phyloP scores from a whole-genome alignment of 2,329 filamentous ascomycete genomes.

The Colletotrichum magnum region DNA sequence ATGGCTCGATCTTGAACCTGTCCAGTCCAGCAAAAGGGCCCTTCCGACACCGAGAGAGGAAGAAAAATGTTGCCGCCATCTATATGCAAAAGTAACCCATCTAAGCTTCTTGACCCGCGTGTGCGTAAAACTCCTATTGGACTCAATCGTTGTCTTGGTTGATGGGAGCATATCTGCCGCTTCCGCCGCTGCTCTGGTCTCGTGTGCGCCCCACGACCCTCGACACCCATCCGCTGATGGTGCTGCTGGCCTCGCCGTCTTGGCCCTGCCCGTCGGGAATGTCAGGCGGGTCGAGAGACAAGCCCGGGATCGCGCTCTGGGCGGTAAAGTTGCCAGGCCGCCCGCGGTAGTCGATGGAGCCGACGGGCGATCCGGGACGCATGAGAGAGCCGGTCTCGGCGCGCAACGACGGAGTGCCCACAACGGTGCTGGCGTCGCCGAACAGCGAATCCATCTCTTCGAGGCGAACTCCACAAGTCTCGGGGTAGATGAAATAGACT shows the following conservation, averaged over 20 bases:
- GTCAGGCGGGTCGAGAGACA: conserved; percentile 85
- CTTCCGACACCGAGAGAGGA: conserved; percentile 15
- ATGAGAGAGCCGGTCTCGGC: conserved; percentile 86
- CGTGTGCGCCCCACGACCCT: conserved; percentile 57
- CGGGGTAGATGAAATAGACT: conserved; percentile 99
- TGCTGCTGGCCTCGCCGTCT: conserved; percentile 56
- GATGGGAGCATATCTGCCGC: conserved; percentile 55
- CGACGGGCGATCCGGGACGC: conserved; percentile 82
- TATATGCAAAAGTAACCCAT: conserved; percentile 53
- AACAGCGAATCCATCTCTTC: conserved; percentile 98
- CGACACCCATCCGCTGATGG: conserved; percentile 64
- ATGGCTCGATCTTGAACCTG: conserved; percentile 21
- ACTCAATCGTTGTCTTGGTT: conserved; percentile 53
- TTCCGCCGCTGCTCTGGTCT: conserved; percentile 54
- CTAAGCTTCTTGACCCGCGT: conserved; percentile 31
- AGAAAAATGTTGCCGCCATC: conserved; percentile 46
- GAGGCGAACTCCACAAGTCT: conserved; percentile 93
- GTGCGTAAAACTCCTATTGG: conserved; percentile 4
- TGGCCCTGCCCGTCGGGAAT: conserved; percentile 65
- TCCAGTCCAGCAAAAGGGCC: conserved; percentile 24
- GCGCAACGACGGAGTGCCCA: conserved; percentile 81
- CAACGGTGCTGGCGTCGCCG: conserved; percentile 89
- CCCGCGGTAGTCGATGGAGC: conserved; percentile 80
- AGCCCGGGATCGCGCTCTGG: conserved; percentile 80
- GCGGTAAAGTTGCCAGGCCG: conserved; percentile 65